phyloP scores from a whole-genome alignment of 768 basidiomycete species.

The Leccinum longicurvipes region DNA sequence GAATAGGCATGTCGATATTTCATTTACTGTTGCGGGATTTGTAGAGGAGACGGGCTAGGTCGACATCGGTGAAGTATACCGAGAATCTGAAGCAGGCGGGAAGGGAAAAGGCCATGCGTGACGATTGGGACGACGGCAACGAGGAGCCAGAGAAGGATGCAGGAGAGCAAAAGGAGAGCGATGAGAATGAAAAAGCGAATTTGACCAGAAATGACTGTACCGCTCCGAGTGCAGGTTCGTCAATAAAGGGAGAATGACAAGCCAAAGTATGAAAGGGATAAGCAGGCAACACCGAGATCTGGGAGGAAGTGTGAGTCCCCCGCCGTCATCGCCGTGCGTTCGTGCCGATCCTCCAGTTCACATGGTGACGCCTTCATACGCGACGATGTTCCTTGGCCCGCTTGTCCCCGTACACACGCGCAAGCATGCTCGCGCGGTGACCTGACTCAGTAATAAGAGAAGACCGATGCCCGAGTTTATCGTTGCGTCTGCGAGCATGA shows the following conservation, averaged over 20 bases:
- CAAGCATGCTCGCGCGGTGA: not conserved
- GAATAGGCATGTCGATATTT: not conserved
- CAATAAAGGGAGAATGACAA: not conserved
- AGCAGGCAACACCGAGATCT: conserved; percentile 47
- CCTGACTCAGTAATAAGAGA: conserved; percentile 47
- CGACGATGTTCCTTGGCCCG: not conserved
- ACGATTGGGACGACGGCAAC: conserved; percentile 61
- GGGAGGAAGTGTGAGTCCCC: conserved; percentile 65
- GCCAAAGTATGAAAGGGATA: not conserved
- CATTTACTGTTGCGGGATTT: not conserved
- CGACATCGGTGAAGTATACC: not conserved
- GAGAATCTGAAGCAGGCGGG: not conserved
- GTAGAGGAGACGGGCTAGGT: conserved; percentile 2
- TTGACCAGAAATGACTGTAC: not conserved
- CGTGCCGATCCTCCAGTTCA: conserved; percentile 14
- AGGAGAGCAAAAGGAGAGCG: not conserved
- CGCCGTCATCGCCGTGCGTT: not conserved
- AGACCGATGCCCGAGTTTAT: conserved; percentile 69
- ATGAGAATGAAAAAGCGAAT: not conserved
- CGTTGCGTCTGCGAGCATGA: conserved; percentile 37
- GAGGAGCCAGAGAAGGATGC: conserved; percentile 29
- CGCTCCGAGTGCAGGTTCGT: not conserved
- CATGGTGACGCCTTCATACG: not conserved
- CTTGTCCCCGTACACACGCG: not conserved
- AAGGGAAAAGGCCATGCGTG: conserved; percentile 28